These are phyloP conservation scores for Gymnopus androsaceus DNA, from an alignment of 1,284 basidiomycete genomes.

Conservation along the genomic window DNA sequence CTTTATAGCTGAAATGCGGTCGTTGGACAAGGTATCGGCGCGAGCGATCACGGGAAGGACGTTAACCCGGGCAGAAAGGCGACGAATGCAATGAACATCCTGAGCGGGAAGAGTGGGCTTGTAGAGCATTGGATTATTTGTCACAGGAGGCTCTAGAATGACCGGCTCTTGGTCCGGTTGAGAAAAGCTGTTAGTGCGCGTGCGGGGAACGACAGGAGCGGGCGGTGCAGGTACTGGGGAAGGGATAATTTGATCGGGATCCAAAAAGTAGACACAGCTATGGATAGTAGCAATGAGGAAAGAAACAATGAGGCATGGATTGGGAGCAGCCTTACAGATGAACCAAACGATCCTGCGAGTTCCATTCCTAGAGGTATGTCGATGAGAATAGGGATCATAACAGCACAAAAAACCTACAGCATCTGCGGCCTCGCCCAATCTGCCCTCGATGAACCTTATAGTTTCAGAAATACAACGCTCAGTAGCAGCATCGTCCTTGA, in stretches of 20 bases:
- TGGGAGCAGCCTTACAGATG: slow-evolving; percentile 65
- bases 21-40: slow-evolving; percentile 90
- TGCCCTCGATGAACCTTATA: slow-evolving; percentile 63
- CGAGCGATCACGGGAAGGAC: slow-evolving; percentile 93
- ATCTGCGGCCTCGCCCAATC: slow-evolving; percentile 67
- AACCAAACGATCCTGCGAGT: slow-evolving; percentile 71
- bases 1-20: slow-evolving; percentile 76
- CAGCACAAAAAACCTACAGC: slow-evolving; percentile 54
- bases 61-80: slow-evolving; percentile 90
- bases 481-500: slow-evolving; percentile 56
- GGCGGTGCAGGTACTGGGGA: slow-evolving; percentile 62
- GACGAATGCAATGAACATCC: slow-evolving; percentile 89
- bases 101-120: slow-evolving; percentile 67
- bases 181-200: slow-evolving; percentile 68
- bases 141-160: slow-evolving; percentile 76
- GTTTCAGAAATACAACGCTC: slow-evolving; percentile 65
- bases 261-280: slow-evolving; percentile 80
- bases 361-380: slow-evolving; percentile 54
- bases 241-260: slow-evolving; percentile 74
- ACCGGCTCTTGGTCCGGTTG: slow-evolving; percentile 70
- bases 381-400: slow-evolving; percentile 19
- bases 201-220: slow-evolving; percentile 54
- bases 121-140: slow-evolving; percentile 65
- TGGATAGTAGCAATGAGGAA: slow-evolving; percentile 27
- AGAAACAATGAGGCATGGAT: slow-evolving; percentile 20